Evolutionary conservation across 2,329 filamentous ascomycete species (phyloP), one percentile per base, ranked within the genome.

Genomic region (Fusarium nanum): DNA sequence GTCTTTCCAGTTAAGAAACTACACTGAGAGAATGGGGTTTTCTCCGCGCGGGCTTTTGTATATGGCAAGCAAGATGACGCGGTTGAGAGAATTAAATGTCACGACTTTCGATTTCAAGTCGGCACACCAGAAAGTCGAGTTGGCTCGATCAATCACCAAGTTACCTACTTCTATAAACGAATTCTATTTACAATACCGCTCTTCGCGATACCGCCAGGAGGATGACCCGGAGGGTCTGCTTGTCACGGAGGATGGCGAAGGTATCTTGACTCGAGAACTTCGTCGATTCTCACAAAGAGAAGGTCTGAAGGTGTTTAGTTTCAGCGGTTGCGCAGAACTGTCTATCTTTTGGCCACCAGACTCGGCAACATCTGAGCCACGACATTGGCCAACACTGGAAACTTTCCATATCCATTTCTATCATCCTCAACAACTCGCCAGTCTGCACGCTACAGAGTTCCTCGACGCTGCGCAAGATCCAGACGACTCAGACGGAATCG

Each of bases 321-420:
- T 59, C 5, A 0, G 11, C 3, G 60, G 60, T 2, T 53, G 42
- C 7, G 22, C 48, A 0, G 53, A 65, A 7, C 20, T 61, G 1
- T 65, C 60, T 4, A 49, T 65, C 4, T 25, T 60, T 27, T 65
- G 62, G 62, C 62, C 60, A 18, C 5, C 46, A 4, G 18, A 47
- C 16, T 58, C 62, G 8, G 27, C 27, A 2, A 30, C 22, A 27
- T 9, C 27, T 10, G 20, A 50, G 3, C 13, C n/a, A 12, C 59
- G 23, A 18, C 28, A 48, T 3, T 65, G 60, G 62, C 62, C 53
- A 9, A 64, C 22, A 5, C 60, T 64, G 18, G 52, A 65, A 14
- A 7, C 22, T 10, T 53, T 65, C 7, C 6, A 18, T 3, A 3
- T 65, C 10, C 6, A 20, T 2, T 25, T 52, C 6, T 1, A 1